Evolutionary conservation across 192 early-diverging fungal genomes (phyloP).

Genomic region (Gryganskiella cystojenkinii): DNA sequence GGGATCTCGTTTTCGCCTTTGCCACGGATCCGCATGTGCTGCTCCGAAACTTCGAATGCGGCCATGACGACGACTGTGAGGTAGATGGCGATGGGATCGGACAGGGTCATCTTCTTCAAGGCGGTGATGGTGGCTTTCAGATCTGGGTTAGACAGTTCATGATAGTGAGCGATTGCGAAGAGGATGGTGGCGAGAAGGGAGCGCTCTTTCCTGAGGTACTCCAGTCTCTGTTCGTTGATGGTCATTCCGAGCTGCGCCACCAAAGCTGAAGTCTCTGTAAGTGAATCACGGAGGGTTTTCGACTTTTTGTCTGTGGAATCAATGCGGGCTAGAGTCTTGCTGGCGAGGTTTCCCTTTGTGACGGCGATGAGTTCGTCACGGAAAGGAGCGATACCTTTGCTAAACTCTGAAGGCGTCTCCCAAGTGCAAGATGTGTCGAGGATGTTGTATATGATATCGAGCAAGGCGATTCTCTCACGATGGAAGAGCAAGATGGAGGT

Average conservation of each 20-base stretch:
- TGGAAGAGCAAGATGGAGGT: constrained; percentile 76
- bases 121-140: constrained; percentile 48
- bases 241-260: constrained; percentile 50
- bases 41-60: constrained; percentile 52
- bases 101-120: constrained; percentile 45
- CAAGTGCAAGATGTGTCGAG: constrained; percentile 62
- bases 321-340: constrained; percentile 62
- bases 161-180: constrained; percentile 54
- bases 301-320: constrained; percentile 60
- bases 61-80: constrained; percentile 53
- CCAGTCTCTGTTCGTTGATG: constrained; percentile 55
- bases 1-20: constrained; percentile 30
- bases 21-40: constrained; percentile 41
- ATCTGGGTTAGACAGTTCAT: constrained; percentile 44
- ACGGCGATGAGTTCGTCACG: constrained; percentile 49
- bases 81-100: constrained; percentile 52
- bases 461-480: constrained; percentile 69
- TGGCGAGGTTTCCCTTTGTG: constrained; percentile 59
- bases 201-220: constrained; percentile 52
- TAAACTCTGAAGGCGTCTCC: constrained; percentile 54
- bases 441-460: constrained; percentile 65
- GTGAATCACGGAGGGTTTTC: constrained; percentile 54
- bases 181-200: constrained; percentile 54
- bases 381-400: constrained; percentile 56
- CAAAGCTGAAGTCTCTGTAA: constrained; percentile 61